Evolutionary conservation across 495 filamentous ascomycete species (phyloP).

Genomic region (Thermochaetoides thermophila): DNA sequence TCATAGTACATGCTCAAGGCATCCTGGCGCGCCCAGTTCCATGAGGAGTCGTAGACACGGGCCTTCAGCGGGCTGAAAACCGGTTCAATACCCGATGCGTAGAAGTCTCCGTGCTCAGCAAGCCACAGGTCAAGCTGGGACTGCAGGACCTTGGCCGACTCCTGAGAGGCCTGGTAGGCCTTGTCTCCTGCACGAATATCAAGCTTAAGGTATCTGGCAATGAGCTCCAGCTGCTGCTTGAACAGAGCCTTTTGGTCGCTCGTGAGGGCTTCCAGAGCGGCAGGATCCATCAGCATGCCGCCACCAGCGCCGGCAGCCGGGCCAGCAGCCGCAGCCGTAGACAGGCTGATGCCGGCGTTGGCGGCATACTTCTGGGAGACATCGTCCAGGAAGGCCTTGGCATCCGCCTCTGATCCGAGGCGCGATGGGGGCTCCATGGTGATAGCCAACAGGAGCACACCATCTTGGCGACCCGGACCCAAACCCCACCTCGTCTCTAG

Average conservation of each 20-base stretch:
- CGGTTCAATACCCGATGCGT: constrained; percentile 86
- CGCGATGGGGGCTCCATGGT: constrained; percentile 85
- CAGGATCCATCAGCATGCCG: constrained; percentile 99
- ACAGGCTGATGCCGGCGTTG: constrained; percentile 70
- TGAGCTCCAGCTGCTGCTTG: constrained; percentile 92
- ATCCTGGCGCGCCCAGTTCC: constrained; percentile 99
- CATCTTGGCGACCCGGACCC: constrained; percentile 76
- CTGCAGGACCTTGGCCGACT: constrained; percentile 74
- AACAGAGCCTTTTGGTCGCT: constrained; percentile 90
- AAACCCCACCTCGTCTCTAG: constrained; percentile 89
- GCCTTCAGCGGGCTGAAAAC: constrained; percentile 88
- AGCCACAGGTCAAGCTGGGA: constrained; percentile 90
- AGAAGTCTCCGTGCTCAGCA: constrained; percentile 89
- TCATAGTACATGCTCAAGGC: constrained; percentile 98
- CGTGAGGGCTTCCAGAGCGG: constrained; percentile 88
- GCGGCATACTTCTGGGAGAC: constrained; percentile 80
- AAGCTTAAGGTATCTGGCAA: constrained; percentile 92
- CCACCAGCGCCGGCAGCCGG: constrained; percentile 57
- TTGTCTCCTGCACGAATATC: constrained; percentile 92
- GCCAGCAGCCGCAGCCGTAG: constrained; percentile 53
- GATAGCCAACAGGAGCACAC: constrained; percentile 72
- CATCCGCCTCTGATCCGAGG: constrained; percentile 76
- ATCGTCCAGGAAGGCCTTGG: constrained; percentile 80
- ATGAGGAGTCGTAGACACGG: constrained; percentile 91
- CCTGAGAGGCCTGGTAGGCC: constrained; percentile 66